Conservation (phyloP, 106 monocot genomes). For the Dioscorea alata region DNA sequence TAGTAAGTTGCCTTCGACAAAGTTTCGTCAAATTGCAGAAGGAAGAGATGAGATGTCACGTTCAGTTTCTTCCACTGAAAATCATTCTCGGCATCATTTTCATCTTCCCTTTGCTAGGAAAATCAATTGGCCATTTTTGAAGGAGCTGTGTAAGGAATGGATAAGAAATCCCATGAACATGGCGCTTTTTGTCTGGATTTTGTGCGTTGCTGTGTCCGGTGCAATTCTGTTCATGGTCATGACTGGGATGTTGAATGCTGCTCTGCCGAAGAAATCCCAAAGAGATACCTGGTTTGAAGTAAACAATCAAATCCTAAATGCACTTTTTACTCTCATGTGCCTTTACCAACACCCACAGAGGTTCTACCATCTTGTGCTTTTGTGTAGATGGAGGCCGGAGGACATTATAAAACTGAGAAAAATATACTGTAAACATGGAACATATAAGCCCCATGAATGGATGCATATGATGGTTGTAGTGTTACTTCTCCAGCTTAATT, state of each 20-base stretch:
- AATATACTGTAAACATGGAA: slow-evolving; percentile 71
- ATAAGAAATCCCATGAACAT: slow-evolving; percentile 82
- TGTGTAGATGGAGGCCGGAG: slow-evolving; percentile 46
- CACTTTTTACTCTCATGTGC: slow-evolving; percentile 86
- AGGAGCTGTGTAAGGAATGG: slow-evolving; percentile 48
- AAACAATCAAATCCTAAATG: slow-evolving; percentile 84
- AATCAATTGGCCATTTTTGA: slow-evolving; percentile 53
- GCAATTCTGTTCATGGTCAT: slow-evolving; percentile 83
- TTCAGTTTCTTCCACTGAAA: slow-evolving; percentile 37
- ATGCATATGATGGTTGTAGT: slow-evolving; percentile 81
- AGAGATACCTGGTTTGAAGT: slow-evolving; percentile 80
- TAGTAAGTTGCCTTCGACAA: slow-evolving; percentile 35
- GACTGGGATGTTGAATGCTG: slow-evolving; percentile 72
- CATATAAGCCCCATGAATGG: slow-evolving; percentile 80
- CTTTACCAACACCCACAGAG: slow-evolving; percentile 74
- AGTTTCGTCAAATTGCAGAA: slow-evolving; percentile 51
- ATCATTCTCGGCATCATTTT: slow-evolving; percentile 14
- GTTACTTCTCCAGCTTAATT: slow-evolving; percentile 63
- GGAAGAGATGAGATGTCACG: slow-evolving; percentile 64
- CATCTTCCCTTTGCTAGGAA: slow-evolving; percentile 16
- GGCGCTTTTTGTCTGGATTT: slow-evolving; percentile 74
- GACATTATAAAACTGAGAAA: slow-evolving; percentile 62
- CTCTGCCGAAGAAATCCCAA: slow-evolving; percentile 59
- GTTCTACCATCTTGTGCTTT: slow-evolving; percentile 57
- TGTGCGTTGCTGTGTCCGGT: slow-evolving; percentile 63